Base-by-base conservation (phyloP, 176 grass and related monocot genomes). In the Zoysia pacifica region DNA sequence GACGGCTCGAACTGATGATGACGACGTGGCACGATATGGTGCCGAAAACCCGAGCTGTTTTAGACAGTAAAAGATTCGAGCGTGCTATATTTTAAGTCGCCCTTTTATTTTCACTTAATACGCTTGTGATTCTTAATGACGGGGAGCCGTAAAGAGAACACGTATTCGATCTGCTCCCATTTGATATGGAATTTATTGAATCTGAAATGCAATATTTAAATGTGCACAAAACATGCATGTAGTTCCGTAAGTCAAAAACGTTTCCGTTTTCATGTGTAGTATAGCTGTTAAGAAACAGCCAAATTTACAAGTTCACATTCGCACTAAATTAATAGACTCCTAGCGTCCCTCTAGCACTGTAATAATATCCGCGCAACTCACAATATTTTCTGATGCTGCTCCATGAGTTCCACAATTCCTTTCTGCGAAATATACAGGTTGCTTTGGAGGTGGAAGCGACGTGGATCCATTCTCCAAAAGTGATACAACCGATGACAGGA, bases 401-500 rank as follows among this genome's bases (percentile, higher is more conserved):
- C 5, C 69, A 40, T 35, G 28, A 15, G 13, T 14, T 36, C 18
- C 11, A n/a, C 58, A 47, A 9, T 70, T 79, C 51, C 41, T 65
- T 9, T 37, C 14, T 35, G 47, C 14, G 15, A 61, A 79, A 70
- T 63, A 83, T 4, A 67, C 0, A 6, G 80, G 77, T 50, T 84
- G 36, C 7, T 45, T 73, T 2, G 89, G 89, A 7, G 50, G 43
- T 40, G 76, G 77, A 56, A 80, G 84, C 28, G 63, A 38, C 4
- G 20, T 67, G 45, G 1, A 35, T 38, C 47, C 18, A 3, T 87
- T 91, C 45, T 78, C 76, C 59, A 91, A 40, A 72, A 62, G 63
- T 5, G 78, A 77, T 12, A 91, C 49, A n/a, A 87, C 65, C 48
- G 11, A 84, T 10, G 72, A 72, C 84, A 91, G 84, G 9, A 40